A percentile compares a stretch with the other conserved stretches of the same genome.
Evolutionary conservation across 495 filamentous ascomycete genomes (phyloP).

Genomic region (Tuber melanosporum): DNA sequence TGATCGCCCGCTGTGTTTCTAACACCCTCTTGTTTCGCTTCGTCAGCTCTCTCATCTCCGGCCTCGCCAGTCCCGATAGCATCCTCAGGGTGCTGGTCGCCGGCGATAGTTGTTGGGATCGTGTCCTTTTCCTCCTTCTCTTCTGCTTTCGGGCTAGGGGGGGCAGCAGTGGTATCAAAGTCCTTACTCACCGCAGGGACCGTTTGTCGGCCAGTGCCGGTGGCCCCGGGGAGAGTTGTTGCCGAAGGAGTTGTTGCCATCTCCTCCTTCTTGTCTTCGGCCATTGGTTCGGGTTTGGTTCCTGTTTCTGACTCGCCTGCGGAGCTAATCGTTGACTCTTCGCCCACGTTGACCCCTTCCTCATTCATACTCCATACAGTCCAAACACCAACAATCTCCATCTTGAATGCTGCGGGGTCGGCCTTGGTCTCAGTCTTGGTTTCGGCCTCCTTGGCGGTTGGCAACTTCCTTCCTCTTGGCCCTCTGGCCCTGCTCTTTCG

Average conservation of each 20-base stretch:
- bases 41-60: neutral
- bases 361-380: conserved; percentile 35
- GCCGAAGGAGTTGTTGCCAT: conserved; percentile 7
- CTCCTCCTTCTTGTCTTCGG: neutral
- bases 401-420: neutral
- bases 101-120: conserved; percentile 10
- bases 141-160: neutral
- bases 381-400: conserved; percentile 32
- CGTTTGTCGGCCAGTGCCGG: conserved; percentile 16
- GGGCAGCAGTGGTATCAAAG: neutral
- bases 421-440: neutral
- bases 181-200: neutral
- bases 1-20: conserved; percentile 18
- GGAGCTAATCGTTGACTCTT: neutral
- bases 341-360: conserved; percentile 9
- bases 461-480: conserved; percentile 59
- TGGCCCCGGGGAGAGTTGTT: conserved; percentile 18
- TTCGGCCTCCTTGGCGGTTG: conserved; percentile 23
- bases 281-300: conserved; percentile 1
- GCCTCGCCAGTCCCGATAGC: neutral
- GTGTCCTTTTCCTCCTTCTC: conserved; percentile 17
- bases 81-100: conserved; percentile 28
- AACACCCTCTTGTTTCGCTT: conserved; percentile 5
- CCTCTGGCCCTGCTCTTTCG: conserved; percentile 85
- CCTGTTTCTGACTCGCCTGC: neutral